Evolutionary conservation across 345 rosid genomes (phyloP), one percentile per base, ranked within the genome.

Genomic region (Reutealis trisperma): DNA sequence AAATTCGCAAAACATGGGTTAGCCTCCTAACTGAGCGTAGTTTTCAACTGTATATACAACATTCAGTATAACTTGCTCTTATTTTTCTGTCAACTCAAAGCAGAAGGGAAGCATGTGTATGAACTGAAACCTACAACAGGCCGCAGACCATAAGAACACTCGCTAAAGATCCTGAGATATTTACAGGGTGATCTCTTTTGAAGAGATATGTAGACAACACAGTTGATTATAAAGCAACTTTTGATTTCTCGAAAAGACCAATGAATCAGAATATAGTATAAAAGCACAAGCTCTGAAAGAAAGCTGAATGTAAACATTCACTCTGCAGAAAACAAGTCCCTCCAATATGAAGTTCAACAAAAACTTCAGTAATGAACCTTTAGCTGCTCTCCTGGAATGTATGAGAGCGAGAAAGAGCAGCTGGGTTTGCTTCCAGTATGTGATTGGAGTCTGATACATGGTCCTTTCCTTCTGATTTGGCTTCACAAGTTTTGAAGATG

Each of bases 341-440:
- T 22, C 11, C 41, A 22, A 27, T 49, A 32, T 19, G 45, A 8
- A n/a, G 73, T 63, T 10, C 55, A 21, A 25, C 49, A 15, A 60
- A 55, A 63, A 69, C n/a, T 65, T 69, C 55, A 30, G 55, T 58
- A 24, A 44, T 18, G 60, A 64, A 49, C 62, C 74, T 73, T 49
- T 71, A 90, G 75, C 89, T 84, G 85, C 89, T 81, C 83, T 90
- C 94, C 75, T 85, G 92, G 80, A 90, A 87, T 30, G 87, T 83
- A 25, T 76, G 85, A 44, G 85, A 87, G 30, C 89, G 88, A 77
- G 92, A 90, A 67, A 88, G 88, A 42, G 89, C 94, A 51, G 91
- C 92, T 12, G 94, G 92, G 74, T 90, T 90, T 70, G 88, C 91
- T 83, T 87, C 90, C 79, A 87, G 74, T 70, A 89, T 81, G 59